A percentile compares a stretch with the other conserved stretches of the same genome.
Conservation (phyloP, 768 basidiomycete genomes). For the Dacryopinax primogenitus region DNA sequence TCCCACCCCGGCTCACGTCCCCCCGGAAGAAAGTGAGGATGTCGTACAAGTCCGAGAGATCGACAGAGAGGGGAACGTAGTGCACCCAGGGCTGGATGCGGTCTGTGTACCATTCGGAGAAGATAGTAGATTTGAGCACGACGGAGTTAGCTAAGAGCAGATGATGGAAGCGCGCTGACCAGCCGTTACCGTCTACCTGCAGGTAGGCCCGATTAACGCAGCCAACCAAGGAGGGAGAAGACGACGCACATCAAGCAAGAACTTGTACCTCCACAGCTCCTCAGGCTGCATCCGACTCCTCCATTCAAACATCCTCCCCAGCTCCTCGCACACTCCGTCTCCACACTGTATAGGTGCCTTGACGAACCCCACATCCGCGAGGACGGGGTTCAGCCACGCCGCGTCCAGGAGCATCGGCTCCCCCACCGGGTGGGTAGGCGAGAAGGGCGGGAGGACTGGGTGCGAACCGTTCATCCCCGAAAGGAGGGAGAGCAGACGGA, state of each 20-base stretch:
- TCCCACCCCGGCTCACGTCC: slow-evolving; percentile 16
- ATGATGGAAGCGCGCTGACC: slow-evolving; percentile 58
- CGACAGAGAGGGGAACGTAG: slow-evolving; percentile 49
- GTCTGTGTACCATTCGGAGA: slow-evolving; percentile 57
- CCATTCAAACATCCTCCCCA: slow-evolving; percentile 42
- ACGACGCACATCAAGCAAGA: slow-evolving; percentile 27
- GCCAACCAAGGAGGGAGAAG: background rate
- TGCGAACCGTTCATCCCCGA: slow-evolving; percentile 16
- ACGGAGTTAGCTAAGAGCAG: slow-evolving; percentile 49
- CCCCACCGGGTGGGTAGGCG: slow-evolving; percentile 17
- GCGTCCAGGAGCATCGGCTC: slow-evolving; percentile 9
- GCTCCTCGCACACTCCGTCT: slow-evolving; percentile 31
- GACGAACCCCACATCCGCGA: slow-evolving; percentile 48
- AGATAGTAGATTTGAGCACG: slow-evolving; percentile 58
- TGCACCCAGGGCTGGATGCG: slow-evolving; percentile 58
- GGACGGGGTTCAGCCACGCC: slow-evolving; percentile 35
- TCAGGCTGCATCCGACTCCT: slow-evolving; percentile 32
- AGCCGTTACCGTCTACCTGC: slow-evolving; percentile 33
- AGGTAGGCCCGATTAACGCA: slow-evolving; percentile 11
- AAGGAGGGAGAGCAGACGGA: slow-evolving; percentile 21
- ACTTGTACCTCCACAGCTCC: slow-evolving; percentile 48
- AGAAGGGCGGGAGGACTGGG: slow-evolving; percentile 18
- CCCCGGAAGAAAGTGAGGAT: slow-evolving; percentile 25
- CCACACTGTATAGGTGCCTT: slow-evolving; percentile 37
- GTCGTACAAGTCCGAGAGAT: slow-evolving; percentile 31